Evolutionary conservation across 148 eudicot species (phyloP).

Genomic region (Amaranthus palmeri): DNA sequence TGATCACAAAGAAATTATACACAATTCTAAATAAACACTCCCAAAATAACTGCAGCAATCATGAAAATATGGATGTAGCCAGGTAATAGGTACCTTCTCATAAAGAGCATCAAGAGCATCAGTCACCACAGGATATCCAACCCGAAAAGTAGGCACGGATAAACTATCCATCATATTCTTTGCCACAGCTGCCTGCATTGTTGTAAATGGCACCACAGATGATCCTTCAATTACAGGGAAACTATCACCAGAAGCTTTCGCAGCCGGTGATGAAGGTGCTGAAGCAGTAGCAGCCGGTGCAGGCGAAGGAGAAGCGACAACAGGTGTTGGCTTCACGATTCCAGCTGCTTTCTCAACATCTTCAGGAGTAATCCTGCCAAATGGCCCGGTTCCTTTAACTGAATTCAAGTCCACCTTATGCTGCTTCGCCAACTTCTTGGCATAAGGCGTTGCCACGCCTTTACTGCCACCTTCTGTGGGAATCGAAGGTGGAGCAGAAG

Average conservation of each 20-base stretch:
- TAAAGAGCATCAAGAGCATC: slow-evolving; percentile 85
- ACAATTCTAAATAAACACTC: background rate
- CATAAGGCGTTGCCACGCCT: slow-evolving; percentile 69
- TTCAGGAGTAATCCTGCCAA: slow-evolving; percentile 77
- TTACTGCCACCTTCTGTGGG: slow-evolving; percentile 43
- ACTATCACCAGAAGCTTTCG: slow-evolving; percentile 27
- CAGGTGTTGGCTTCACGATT: slow-evolving; percentile 34
- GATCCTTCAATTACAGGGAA: slow-evolving; percentile 70
- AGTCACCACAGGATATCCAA: slow-evolving; percentile 67
- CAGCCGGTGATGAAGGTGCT: slow-evolving; percentile 8
- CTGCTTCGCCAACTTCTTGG: slow-evolving; percentile 95
- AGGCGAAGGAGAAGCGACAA: slow-evolving; percentile 12
- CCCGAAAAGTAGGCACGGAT: slow-evolving; percentile 73
- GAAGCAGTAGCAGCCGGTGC: slow-evolving; percentile 12
- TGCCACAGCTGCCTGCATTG: slow-evolving; percentile 78
- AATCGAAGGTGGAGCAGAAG: slow-evolving; percentile 11
- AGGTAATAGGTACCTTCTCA: slow-evolving; percentile 52
- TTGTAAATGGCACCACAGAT: slow-evolving; percentile 73
- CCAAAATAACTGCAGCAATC: background rate
- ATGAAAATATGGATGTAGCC: background rate
- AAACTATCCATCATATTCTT: slow-evolving; percentile 84
- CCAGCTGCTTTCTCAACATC: slow-evolving; percentile 95
- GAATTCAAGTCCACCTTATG: slow-evolving; percentile 70
- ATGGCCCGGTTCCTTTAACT: slow-evolving; percentile 69
- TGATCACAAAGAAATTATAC: slow-evolving; percentile 21